phyloP scores from a whole-genome alignment of 768 basidiomycete genomes.

The Boletellus emodensis region DNA sequence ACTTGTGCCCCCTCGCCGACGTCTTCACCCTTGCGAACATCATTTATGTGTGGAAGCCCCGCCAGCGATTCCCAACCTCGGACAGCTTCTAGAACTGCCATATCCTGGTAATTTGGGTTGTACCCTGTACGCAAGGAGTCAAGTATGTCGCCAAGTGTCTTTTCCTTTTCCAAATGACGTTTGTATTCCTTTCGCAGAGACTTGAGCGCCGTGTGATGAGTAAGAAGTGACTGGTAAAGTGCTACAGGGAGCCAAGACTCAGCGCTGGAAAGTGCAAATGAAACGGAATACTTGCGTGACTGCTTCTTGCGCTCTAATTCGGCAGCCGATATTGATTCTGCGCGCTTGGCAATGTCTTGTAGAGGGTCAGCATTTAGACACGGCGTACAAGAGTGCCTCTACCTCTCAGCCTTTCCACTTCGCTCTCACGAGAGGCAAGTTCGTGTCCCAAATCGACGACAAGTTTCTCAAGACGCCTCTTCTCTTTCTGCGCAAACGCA shows the following conservation, averaged over 20 bases:
- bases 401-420: constrained; percentile 75
- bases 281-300: constrained; percentile 59
- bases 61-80: constrained; percentile 85
- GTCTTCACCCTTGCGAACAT: constrained; percentile 50
- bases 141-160: constrained; percentile 78
- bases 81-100: constrained; percentile 96
- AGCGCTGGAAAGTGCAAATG: neutral
- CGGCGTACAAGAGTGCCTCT: neutral
- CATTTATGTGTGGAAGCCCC: constrained; percentile 67
- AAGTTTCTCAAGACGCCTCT: constrained; percentile 70
- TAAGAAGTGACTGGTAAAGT: constrained; percentile 68
- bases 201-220: constrained; percentile 71
- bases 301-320: constrained; percentile 81
- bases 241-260: constrained; percentile 44
- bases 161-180: constrained; percentile 70
- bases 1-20: constrained; percentile 31
- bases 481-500: constrained; percentile 83
- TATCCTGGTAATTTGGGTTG: constrained; percentile 99
- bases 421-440: constrained; percentile 59
- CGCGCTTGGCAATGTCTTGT: constrained; percentile 72
- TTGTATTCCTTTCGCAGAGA: constrained; percentile 71
- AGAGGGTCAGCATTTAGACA: neutral
- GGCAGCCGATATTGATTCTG: constrained; percentile 74
- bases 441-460: constrained; percentile 52
- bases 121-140: constrained; percentile 77